A percentile compares a stretch with the other conserved stretches of the same genome.
Evolutionary conservation across 148 eudicot genomes (phyloP).

Genomic region (Drosera capensis): DNA sequence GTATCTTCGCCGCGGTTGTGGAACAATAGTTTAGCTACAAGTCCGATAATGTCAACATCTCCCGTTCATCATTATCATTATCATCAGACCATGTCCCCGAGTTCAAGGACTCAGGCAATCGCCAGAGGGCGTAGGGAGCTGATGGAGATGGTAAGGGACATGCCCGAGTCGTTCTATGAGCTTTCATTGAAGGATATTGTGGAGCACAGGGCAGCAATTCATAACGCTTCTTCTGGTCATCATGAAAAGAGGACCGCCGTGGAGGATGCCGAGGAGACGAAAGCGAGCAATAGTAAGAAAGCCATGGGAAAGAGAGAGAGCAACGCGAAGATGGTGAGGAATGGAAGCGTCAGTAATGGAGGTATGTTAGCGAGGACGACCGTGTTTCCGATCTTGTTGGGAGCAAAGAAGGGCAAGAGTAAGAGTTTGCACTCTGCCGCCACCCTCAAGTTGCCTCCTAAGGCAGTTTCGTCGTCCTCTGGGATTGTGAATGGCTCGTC

Average conservation of each 20-base stretch:
- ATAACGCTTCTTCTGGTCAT: conserved; percentile 2
- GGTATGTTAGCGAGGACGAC: conserved; percentile 47
- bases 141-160: conserved; percentile 69
- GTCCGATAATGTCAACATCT: conserved; percentile 10
- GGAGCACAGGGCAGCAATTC: conserved; percentile 16
- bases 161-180: conserved; percentile 69
- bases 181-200: conserved; percentile 62
- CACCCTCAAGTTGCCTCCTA: conserved; percentile 30
- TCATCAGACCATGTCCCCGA: conserved; percentile 25
- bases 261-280: conserved; percentile 9
- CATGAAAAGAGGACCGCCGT: conserved; percentile 12
- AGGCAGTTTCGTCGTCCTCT: conserved; percentile 8
- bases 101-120: conserved; percentile 41
- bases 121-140: conserved; percentile 63
- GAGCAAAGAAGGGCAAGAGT: conserved; percentile 23
- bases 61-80: conserved; percentile 4
- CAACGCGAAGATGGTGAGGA: conserved; percentile 34
- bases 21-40: conserved; percentile 20
- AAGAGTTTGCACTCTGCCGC: conserved; percentile 12
- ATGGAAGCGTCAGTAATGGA: conserved; percentile 29
- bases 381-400: conserved; percentile 36
- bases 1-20: conserved; percentile 57
- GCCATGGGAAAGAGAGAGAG: conserved; percentile 26
- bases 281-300: conserved; percentile 2
- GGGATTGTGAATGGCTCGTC: conserved; percentile 7